Evolutionary conservation across 306 rosid genomes (phyloP).

Genomic region (Cucumis melo): DNA sequence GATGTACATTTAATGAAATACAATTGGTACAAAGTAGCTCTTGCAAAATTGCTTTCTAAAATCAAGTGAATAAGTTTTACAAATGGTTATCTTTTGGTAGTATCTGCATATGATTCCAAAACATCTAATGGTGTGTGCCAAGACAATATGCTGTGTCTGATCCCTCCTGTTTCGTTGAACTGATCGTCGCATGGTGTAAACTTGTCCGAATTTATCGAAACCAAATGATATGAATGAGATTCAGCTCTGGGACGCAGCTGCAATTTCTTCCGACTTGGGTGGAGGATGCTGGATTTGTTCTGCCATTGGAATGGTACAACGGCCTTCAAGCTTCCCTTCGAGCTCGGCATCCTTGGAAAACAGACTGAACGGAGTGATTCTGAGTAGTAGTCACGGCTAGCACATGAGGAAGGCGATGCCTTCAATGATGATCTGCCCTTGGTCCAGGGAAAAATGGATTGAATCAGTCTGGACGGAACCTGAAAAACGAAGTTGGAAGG

Average conservation of each 20-base stretch:
- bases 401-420: slow-evolving; percentile 8
- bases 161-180: slow-evolving; percentile 40
- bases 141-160: slow-evolving; percentile 45
- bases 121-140: slow-evolving; percentile 41
- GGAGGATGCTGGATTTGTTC: slow-evolving; percentile 23
- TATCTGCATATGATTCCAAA: slow-evolving; percentile 24
- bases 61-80: not conserved
- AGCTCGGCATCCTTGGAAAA: slow-evolving; percentile 29
- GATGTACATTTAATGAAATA: not conserved
- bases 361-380: slow-evolving; percentile 28
- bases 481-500: slow-evolving; percentile 19
- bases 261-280: slow-evolving; percentile 17
- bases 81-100: not conserved
- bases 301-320: slow-evolving; percentile 18
- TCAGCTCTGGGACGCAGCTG: slow-evolving; percentile 16
- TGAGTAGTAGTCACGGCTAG: not conserved
- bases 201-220: slow-evolving; percentile 13
- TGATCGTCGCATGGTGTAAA: slow-evolving; percentile 5
- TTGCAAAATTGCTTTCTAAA: slow-evolving; percentile 1
- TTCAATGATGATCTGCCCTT: slow-evolving; percentile 20
- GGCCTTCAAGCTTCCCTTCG: slow-evolving; percentile 34
- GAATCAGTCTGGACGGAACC: slow-evolving; percentile 59
- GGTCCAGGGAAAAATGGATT: slow-evolving; percentile 45
- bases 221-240: slow-evolving; percentile 7
- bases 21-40: not conserved